Evolutionary conservation across 2,329 filamentous ascomycete species (phyloP).

Genomic region (Coniella vitis): DNA sequence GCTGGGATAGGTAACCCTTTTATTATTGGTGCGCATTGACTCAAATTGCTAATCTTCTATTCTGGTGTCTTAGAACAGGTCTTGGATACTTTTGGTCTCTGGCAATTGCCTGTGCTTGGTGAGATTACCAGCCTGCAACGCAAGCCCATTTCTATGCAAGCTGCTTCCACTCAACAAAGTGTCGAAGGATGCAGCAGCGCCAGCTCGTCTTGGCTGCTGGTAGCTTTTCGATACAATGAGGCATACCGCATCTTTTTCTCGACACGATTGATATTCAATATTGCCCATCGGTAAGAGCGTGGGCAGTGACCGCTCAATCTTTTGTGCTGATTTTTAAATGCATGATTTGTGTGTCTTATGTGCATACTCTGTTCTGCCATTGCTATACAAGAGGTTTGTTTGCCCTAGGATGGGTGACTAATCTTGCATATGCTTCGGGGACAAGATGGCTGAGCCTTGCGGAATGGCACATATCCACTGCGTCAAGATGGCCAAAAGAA

Average conservation of each 20-base stretch:
- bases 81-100: too few species aligned
- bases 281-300: not conserved
- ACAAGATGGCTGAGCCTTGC: too few species aligned
- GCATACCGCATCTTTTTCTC: not conserved
- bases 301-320: not conserved
- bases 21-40: not conserved
- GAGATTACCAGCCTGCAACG: too few species aligned
- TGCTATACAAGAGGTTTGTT: not conserved
- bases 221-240: not conserved
- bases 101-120: not conserved
- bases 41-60: not conserved
- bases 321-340: not conserved
- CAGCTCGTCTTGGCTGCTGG: not conserved
- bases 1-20: too few species aligned
- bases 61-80: too few species aligned
- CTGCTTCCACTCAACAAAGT: too few species aligned
- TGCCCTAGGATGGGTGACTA: not conserved
- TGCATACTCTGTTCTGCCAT: not conserved
- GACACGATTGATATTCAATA: not conserved
- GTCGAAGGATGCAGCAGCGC: too few species aligned
- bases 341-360: not conserved
- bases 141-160: too few species aligned
- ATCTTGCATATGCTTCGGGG: too few species aligned
- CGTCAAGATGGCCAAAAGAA: too few species aligned
- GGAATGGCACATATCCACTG: not conserved